phyloP scores from a whole-genome alignment of 2,329 filamentous ascomycete genomes.

The Diaporthe citriasiana region DNA sequence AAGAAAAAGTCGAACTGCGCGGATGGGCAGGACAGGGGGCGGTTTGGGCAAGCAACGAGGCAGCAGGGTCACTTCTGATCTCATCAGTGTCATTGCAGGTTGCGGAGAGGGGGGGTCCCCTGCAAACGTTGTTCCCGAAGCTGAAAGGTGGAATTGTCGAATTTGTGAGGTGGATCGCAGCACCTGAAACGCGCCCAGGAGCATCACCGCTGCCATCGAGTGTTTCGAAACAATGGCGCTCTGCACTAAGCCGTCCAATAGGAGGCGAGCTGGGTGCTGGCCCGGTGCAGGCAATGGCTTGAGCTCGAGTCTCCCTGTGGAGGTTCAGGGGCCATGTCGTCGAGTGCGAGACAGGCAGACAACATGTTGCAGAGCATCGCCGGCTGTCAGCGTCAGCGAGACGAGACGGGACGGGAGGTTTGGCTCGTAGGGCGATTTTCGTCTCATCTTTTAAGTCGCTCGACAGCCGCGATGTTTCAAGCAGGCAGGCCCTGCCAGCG shows the following conservation, averaged over 20 bases:
- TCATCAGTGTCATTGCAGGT: slow-evolving; percentile 41
- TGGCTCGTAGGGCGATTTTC: slow-evolving; percentile 38
- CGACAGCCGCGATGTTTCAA: slow-evolving; percentile 40
- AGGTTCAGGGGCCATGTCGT: slow-evolving; percentile 22
- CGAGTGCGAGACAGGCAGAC: slow-evolving; percentile 21
- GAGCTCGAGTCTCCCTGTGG: slow-evolving; percentile 35
- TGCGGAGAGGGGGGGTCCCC: slow-evolving; percentile 25
- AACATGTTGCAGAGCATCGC: slow-evolving; percentile 33
- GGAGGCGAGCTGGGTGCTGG: neutral
- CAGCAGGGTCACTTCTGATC: slow-evolving; percentile 41
- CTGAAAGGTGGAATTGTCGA: slow-evolving; percentile 40
- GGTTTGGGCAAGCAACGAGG: slow-evolving; percentile 38
- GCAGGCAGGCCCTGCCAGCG: slow-evolving; percentile 28
- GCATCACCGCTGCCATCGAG: slow-evolving; percentile 44
- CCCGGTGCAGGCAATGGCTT: slow-evolving; percentile 30
- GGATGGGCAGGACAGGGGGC: slow-evolving; percentile 32
- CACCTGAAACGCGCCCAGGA: slow-evolving; percentile 49
- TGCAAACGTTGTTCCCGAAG: slow-evolving; percentile 36
- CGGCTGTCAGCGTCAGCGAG: slow-evolving; percentile 37
- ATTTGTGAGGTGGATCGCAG: slow-evolving; percentile 42
- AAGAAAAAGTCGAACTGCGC: slow-evolving; percentile 36
- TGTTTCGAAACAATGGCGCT: slow-evolving; percentile 44
- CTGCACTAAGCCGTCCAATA: slow-evolving; percentile 40
- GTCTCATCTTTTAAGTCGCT: slow-evolving; percentile 40
- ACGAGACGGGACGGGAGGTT: slow-evolving; percentile 19